These are phyloP conservation scores for Suillus subluteus DNA, from an alignment of 768 basidiomycete species.

Conservation along the genomic window DNA sequence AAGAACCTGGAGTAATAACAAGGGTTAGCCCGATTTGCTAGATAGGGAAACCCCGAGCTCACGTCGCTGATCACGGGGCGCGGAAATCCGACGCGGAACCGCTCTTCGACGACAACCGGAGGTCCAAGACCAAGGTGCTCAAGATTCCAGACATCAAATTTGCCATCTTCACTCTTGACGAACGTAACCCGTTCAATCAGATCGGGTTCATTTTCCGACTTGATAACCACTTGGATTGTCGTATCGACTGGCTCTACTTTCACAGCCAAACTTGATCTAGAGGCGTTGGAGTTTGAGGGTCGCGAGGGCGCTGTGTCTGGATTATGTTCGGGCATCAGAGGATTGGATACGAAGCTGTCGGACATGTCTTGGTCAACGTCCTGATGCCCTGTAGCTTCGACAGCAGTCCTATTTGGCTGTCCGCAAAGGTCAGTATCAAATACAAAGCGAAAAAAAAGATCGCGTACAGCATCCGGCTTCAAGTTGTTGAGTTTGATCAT, in stretches of 20 bases:
- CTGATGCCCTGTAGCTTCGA: not conserved
- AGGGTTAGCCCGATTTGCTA: not conserved
- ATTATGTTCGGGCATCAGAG: not conserved
- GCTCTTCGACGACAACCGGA: conserved; percentile 13
- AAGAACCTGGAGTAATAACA: not conserved
- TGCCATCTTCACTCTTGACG: conserved; percentile 15
- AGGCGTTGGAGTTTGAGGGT: not conserved
- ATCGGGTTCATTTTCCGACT: conserved; percentile 13
- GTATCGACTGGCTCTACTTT: conserved; percentile 7
- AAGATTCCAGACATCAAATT: conserved; percentile 15
- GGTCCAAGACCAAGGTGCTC: conserved; percentile 16
- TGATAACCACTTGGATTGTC: conserved; percentile 11
- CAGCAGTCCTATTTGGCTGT: not conserved
- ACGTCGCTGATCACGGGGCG: conserved; percentile 23
- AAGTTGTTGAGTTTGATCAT: not conserved
- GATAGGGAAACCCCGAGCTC: not conserved
- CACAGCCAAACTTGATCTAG: too few relatives aligned
- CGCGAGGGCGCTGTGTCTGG: not conserved
- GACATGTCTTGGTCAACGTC: not conserved
- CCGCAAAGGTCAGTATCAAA: not conserved
- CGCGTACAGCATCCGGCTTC: not conserved
- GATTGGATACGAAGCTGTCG: not conserved
- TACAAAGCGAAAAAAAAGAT: not conserved
- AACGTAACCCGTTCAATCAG: not conserved
- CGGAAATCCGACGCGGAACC: conserved; percentile 16